A percentile compares a stretch with the other conserved stretches of the same genome.
These are phyloP conservation scores for Colletotrichum tanaceti DNA, from an alignment of 2,329 filamentous ascomycete species.

Conservation along the genomic window DNA sequence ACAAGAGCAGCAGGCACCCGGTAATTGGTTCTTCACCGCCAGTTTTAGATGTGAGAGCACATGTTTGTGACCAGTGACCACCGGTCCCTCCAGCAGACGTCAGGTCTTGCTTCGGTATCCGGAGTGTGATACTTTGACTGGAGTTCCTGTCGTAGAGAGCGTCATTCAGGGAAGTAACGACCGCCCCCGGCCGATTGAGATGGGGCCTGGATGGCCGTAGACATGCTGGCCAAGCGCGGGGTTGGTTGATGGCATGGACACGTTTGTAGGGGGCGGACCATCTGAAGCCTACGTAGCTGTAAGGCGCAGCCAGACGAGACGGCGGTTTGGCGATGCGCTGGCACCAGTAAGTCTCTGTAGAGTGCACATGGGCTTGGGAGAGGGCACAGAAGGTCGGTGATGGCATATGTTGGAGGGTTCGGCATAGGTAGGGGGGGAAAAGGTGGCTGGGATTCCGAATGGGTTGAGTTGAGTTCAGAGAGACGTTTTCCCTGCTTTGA, in stretches of 20 bases:
- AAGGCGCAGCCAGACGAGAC: conserved; percentile 9
- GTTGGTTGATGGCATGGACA: background rate
- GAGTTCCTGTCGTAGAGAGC: conserved; percentile 2
- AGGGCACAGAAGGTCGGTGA: conserved; percentile 18
- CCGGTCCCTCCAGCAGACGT: conserved; percentile 16
- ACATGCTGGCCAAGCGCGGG: conserved; percentile 43
- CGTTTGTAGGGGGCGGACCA: background rate
- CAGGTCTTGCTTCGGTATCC: conserved; percentile 11
- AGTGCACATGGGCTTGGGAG: background rate
- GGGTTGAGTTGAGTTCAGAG: too few species aligned
- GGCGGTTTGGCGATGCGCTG: conserved; percentile 35
- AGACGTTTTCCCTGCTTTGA: conserved; percentile 38
- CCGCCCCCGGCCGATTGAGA: conserved; percentile 25
- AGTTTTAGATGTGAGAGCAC: conserved; percentile 21
- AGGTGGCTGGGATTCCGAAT: conserved; percentile 46
- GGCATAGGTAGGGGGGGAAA: conserved; percentile 21
- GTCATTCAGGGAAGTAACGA: conserved; percentile 1
- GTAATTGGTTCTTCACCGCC: conserved; percentile 29
- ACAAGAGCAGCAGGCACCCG: conserved; percentile 18
- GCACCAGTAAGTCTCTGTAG: conserved; percentile 36
- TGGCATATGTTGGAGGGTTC: conserved; percentile 9
- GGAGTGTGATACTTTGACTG: background rate
- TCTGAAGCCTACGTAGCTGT: background rate
- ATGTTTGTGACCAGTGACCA: conserved; percentile 21
- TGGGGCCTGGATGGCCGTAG: conserved; percentile 45